These are phyloP conservation scores for Mangifera indica DNA, from an alignment of 345 rosid species.

Conservation along the genomic window DNA sequence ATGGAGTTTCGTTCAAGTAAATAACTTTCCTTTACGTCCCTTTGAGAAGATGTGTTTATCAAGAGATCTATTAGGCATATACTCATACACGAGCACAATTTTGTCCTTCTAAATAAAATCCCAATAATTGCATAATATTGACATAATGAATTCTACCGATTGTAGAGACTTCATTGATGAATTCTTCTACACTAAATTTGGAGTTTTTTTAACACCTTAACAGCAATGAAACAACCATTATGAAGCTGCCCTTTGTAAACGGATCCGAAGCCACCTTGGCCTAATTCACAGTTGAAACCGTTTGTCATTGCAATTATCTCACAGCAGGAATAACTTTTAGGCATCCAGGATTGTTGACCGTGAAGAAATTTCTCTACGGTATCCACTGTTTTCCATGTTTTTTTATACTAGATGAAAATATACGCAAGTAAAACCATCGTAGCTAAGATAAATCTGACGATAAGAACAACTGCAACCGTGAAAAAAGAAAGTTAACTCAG, in stretches of 20 bases:
- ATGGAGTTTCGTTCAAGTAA: conserved; percentile 15
- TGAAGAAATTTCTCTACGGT: not conserved
- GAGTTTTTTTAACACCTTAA: conserved; percentile 12
- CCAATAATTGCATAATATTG: not conserved
- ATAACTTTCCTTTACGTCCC: not conserved
- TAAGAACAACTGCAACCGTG: not conserved
- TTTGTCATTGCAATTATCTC: conserved; percentile 6
- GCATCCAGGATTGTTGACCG: not conserved
- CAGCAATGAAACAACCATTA: conserved; percentile 9
- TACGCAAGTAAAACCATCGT: not conserved
- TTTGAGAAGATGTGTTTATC: conserved; percentile 13
- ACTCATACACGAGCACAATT: conserved; percentile 9
- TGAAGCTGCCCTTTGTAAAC: not conserved
- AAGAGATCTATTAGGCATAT: conserved; percentile 21
- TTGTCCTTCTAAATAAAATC: conserved; percentile 3
- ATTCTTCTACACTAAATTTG: conserved; percentile 18
- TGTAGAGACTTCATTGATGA: conserved; percentile 22
- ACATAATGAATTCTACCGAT: conserved; percentile 16
- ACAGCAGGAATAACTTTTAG: conserved; percentile 6
- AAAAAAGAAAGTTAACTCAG: not conserved
- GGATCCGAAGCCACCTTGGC: not conserved
- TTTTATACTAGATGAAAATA: not conserved
- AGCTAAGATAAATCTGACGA: not conserved
- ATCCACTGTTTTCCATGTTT: not conserved
- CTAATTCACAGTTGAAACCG: not conserved